Conservation (phyloP, 2,329 filamentous ascomycete genomes). For the Tolypocladium paradoxum region DNA sequence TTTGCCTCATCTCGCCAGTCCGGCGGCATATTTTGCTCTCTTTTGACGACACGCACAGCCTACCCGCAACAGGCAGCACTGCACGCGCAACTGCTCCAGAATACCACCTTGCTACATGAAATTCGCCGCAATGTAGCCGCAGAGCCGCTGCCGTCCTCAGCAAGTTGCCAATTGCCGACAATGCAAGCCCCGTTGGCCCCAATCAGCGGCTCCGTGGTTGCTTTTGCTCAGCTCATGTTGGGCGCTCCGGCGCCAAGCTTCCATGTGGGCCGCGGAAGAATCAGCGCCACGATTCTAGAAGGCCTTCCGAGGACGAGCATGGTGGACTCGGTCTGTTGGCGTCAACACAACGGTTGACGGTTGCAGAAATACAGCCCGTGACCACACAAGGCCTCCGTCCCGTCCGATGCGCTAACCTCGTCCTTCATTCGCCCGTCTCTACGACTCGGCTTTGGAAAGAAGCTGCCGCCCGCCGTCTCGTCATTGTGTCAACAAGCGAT, state of each 20-base stretch:
- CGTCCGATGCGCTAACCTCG: too few species aligned
- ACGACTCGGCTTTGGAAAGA: too few species aligned
- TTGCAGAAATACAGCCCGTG: neutral
- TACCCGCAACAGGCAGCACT: too few species aligned
- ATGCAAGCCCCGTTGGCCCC: neutral
- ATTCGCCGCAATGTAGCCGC: neutral
- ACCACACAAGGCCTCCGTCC: too few species aligned
- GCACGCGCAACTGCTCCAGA: too few species aligned
- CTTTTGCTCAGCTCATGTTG: neutral
- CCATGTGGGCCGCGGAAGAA: neutral
- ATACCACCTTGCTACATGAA: too few species aligned
- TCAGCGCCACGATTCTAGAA: neutral
- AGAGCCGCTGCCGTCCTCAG: neutral
- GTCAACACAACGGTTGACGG: neutral
- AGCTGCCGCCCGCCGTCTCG: too few species aligned
- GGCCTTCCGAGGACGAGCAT: too few species aligned
- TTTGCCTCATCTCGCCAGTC: neutral
- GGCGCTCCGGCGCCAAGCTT: neutral
- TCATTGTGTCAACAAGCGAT: too few species aligned
- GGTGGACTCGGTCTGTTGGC: neutral
- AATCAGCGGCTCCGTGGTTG: neutral
- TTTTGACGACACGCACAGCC: neutral
- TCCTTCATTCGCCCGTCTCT: too few species aligned
- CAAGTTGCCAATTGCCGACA: neutral
- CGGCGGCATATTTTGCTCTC: too few species aligned